A percentile compares a stretch with the other conserved stretches of the same genome.
phyloP scores from a whole-genome alignment of 768 basidiomycete genomes.

The Lyophyllum atratum region DNA sequence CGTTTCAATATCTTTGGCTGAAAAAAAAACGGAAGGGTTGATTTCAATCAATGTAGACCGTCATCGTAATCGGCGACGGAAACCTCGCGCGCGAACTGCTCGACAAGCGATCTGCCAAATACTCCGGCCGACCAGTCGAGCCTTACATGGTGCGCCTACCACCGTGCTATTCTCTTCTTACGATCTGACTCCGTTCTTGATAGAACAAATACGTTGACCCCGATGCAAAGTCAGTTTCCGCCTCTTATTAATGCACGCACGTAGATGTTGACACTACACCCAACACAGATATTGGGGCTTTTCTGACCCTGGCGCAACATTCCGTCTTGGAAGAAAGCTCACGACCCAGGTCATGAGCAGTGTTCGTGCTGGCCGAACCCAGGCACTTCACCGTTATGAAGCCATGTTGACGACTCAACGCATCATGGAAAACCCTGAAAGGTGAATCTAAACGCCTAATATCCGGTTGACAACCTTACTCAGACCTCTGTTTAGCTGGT shows the following conservation, averaged over 20 bases:
- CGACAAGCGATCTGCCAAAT: constrained; percentile 7
- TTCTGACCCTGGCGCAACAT: constrained; percentile 6
- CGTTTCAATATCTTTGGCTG: neutral
- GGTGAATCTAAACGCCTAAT: neutral
- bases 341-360: constrained; percentile 6
- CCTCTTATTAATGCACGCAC: neutral
- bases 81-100: constrained; percentile 5
- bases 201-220: constrained; percentile 9
- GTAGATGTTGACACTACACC: neutral
- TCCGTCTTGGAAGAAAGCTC: constrained; percentile 7
- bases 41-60: neutral
- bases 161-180: neutral
- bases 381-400: constrained; percentile 8
- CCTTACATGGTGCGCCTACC: constrained; percentile 1
- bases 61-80: constrained; percentile 5
- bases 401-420: constrained; percentile 8
- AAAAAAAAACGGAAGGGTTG: neutral
- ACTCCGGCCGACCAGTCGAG: constrained; percentile 7
- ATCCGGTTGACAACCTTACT: neutral
- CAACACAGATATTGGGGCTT: constrained; percentile 4
- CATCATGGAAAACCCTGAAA: constrained; percentile 2
- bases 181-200: neutral
- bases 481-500: neutral
- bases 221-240: neutral
- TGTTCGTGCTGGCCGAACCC: constrained; percentile 2